A percentile compares a stretch with the other conserved stretches of the same genome.
These are phyloP conservation scores for Fusarium circinatum DNA, from an alignment of 2,329 filamentous ascomycete genomes.

Conservation along the genomic window DNA sequence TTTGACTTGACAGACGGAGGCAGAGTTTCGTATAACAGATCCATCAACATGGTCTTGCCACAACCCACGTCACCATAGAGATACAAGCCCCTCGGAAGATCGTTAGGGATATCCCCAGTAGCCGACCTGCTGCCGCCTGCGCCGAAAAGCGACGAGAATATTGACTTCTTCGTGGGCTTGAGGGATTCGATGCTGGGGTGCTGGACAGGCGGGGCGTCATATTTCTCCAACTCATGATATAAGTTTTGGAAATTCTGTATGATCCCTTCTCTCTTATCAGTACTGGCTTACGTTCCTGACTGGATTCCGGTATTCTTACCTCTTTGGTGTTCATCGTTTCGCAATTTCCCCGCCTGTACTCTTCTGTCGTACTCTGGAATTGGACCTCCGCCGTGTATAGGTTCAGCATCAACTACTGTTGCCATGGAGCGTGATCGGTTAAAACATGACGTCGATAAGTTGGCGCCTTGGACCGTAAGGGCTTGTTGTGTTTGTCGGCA, in stretches of 20 bases:
- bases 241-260: conserved; percentile 90
- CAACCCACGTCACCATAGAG: conserved; percentile 97
- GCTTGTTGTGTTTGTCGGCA: conserved; percentile 8
- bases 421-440: conserved; percentile 42
- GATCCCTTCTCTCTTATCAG: conserved; percentile 68
- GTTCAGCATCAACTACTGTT: conserved; percentile 41
- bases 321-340: conserved; percentile 92
- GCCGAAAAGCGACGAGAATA: conserved; percentile 72
- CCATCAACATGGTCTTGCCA: conserved; percentile 99
- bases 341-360: conserved; percentile 76
- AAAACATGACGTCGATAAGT: conserved; percentile 13
- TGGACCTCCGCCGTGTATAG: conserved; percentile 67
- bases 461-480: neutral
- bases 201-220: conserved; percentile 77
- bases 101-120: conserved; percentile 69
- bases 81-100: conserved; percentile 88
- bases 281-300: neutral
- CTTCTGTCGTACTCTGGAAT: conserved; percentile 88
- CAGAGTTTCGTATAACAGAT: conserved; percentile 94
- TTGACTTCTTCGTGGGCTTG: conserved; percentile 62
- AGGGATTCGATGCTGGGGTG: conserved; percentile 81
- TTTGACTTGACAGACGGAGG: conserved; percentile 82
- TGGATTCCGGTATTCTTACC: conserved; percentile 57
- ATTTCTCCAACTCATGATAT: conserved; percentile 81
- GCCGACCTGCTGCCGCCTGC: conserved; percentile 52